Conservation (phyloP, 1,284 basidiomycete genomes). For the Malassezia pachydermatis region DNA sequence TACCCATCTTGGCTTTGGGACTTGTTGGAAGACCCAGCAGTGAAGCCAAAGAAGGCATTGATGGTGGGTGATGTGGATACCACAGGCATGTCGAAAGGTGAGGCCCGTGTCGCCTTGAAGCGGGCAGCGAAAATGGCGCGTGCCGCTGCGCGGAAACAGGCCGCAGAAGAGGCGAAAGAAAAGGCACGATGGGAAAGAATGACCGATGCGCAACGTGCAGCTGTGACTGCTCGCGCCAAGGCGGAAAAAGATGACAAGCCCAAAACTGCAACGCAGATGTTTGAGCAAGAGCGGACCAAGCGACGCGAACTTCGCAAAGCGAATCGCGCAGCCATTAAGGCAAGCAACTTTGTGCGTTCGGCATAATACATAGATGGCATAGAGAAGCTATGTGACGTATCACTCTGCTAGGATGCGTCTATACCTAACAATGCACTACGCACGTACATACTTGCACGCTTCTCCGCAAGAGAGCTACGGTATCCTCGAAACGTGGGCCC, state of each 20-base stretch:
- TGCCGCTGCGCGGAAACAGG: conserved; percentile 27
- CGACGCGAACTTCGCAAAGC: conserved; percentile 24
- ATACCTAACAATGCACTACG: too few species aligned
- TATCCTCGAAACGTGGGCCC: too few species aligned
- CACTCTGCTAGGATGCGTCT: too few species aligned
- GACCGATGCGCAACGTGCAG: conserved; percentile 2
- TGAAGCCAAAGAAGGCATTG: conserved; percentile 26
- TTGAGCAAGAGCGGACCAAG: conserved; percentile 1
- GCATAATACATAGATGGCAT: too few species aligned
- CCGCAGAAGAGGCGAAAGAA: conserved; percentile 25
- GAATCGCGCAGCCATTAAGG: conserved; percentile 37
- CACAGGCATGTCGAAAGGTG: conserved; percentile 41
- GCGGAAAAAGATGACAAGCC: conserved; percentile 22
- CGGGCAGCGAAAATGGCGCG: conserved; percentile 31
- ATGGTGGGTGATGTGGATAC: conserved; percentile 30
- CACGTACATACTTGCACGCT: too few species aligned
- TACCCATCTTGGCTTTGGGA: conserved; percentile 87
- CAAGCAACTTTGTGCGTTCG: conserved; percentile 38
- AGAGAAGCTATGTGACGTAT: too few species aligned
- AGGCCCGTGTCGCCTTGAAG: conserved; percentile 37
- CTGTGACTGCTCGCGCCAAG: conserved; percentile 2
- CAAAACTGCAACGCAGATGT: conserved; percentile 13
- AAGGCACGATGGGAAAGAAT: conserved; percentile 14
- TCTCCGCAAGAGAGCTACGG: too few species aligned
- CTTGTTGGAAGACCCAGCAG: conserved; percentile 51